A percentile compares a stretch with the other conserved stretches of the same genome.
These are phyloP conservation scores for Fragosphaeria purpurea DNA, from an alignment of 2,329 filamentous ascomycete genomes.

Conservation along the genomic window DNA sequence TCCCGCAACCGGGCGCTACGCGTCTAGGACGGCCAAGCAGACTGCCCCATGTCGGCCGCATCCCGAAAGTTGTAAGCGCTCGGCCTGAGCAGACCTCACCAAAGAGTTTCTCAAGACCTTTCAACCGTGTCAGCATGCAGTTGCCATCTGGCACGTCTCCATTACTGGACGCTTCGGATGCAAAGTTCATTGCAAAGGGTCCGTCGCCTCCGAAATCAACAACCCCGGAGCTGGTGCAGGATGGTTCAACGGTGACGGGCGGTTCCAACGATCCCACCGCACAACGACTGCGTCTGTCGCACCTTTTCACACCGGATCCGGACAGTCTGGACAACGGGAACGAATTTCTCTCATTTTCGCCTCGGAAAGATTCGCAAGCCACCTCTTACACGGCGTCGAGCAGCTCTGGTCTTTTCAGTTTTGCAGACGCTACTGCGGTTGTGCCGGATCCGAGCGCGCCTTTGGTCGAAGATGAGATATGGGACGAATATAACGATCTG, in stretches of 20 bases:
- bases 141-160: slow-evolving; percentile 14
- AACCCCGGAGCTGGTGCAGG: slow-evolving; percentile 28
- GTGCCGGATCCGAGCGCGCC: slow-evolving; percentile 52
- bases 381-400: slow-evolving; percentile 37
- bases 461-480: slow-evolving; percentile 74
- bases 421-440: slow-evolving; percentile 54
- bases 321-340: slow-evolving; percentile 18
- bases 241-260: slow-evolving; percentile 25
- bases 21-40: slow-evolving; percentile 43
- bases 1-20: not conserved
- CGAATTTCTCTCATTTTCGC: slow-evolving; percentile 68
- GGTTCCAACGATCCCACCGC: slow-evolving; percentile 19
- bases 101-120: slow-evolving; percentile 79
- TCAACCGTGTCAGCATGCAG: slow-evolving; percentile 47
- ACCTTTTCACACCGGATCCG: slow-evolving; percentile 21
- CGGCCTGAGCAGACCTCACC: slow-evolving; percentile 57
- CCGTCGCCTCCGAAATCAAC: slow-evolving; percentile 33
- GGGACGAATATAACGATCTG: slow-evolving; percentile 89
- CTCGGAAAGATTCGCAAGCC: slow-evolving; percentile 60
- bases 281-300: slow-evolving; percentile 21
- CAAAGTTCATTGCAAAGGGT: slow-evolving; percentile 37
- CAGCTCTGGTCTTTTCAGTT: slow-evolving; percentile 54
- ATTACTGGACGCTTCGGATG: slow-evolving; percentile 19
- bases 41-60: slow-evolving; percentile 72
- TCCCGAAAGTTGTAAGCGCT: slow-evolving; percentile 68